Evolutionary conservation across 441 rosid species (phyloP).

Genomic region (Erodium trifolium): DNA sequence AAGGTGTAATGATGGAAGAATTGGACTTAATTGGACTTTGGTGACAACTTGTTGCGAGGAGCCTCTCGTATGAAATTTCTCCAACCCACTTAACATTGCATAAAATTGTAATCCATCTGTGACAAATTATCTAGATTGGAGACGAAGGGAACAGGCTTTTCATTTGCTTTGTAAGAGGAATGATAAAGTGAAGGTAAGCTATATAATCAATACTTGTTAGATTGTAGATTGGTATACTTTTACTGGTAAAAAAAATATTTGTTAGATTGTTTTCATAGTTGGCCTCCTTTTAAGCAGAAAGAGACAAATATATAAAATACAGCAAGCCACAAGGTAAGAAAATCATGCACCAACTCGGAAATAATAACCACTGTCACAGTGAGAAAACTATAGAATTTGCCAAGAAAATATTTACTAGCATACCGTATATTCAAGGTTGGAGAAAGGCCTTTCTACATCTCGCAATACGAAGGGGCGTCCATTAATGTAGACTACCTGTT

Average conservation of each 20-base stretch:
- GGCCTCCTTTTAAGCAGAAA: background rate
- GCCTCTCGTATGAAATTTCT: background rate
- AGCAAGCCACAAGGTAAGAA: background rate
- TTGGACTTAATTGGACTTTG: conserved; percentile 1
- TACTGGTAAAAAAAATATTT: background rate
- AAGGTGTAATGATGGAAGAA: background rate
- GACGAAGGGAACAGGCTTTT: background rate
- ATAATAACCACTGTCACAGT: background rate
- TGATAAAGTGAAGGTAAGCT: background rate
- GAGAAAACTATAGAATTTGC: conserved; percentile 1
- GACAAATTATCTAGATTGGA: background rate
- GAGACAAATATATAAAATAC: background rate
- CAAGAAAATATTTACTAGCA: conserved; percentile 14
- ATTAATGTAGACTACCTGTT: conserved; percentile 84
- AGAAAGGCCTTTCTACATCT: conserved; percentile 91
- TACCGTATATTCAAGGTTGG: conserved; percentile 97
- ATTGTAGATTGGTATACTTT: no score
- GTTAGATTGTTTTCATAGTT: background rate
- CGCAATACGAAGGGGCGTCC: conserved; percentile 98
- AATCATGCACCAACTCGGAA: conserved; percentile 4
- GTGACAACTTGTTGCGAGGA: conserved; percentile 4
- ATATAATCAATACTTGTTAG: background rate
- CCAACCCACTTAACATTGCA: background rate
- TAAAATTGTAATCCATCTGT: background rate
- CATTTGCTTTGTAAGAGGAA: conserved; percentile 1